Evolutionary conservation across 495 filamentous ascomycete species (phyloP).

Genomic region (Penicillium paradoxum): DNA sequence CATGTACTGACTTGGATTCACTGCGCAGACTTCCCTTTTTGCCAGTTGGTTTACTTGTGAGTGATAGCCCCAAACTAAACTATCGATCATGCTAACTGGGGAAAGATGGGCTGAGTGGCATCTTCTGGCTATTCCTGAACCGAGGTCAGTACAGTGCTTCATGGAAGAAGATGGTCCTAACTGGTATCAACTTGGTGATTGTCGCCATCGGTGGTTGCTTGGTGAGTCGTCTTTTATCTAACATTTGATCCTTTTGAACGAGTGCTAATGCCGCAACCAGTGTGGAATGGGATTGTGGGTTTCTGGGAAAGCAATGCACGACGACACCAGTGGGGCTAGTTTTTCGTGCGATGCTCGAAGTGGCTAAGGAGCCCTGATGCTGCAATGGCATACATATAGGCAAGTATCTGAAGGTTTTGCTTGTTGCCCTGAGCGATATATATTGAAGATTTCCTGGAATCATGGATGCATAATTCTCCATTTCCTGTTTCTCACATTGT

Average conservation of each 20-base stretch:
- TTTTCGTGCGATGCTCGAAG: constrained; percentile 19
- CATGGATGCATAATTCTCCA: too few species aligned
- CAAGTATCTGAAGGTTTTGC: too few species aligned
- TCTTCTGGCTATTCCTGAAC: constrained; percentile 40
- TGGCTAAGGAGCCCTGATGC: background rate
- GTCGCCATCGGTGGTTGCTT: constrained; percentile 26
- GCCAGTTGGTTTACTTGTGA: constrained; percentile 40
- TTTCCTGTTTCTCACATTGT: too few species aligned
- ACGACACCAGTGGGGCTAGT: constrained; percentile 9
- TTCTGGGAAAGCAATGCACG: constrained; percentile 27
- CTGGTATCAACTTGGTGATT: constrained; percentile 27
- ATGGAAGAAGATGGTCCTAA: constrained; percentile 25
- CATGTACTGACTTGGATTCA: background rate
- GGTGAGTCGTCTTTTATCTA: constrained; percentile 11
- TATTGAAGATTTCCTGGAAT: too few species aligned
- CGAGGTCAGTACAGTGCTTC: constrained; percentile 22
- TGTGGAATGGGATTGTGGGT: constrained; percentile 29
- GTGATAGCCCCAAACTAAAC: constrained; percentile 46
- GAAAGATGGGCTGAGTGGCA: constrained; percentile 29
- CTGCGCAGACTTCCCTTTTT: constrained; percentile 31
- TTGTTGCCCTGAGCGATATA: too few species aligned
- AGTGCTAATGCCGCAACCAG: background rate
- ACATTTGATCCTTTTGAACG: background rate
- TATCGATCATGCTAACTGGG: background rate
- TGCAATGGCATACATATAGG: too few species aligned